Base-by-base conservation (phyloP, 371 early-diverging fungal genomes). In the Rozella allomycis region DNA sequence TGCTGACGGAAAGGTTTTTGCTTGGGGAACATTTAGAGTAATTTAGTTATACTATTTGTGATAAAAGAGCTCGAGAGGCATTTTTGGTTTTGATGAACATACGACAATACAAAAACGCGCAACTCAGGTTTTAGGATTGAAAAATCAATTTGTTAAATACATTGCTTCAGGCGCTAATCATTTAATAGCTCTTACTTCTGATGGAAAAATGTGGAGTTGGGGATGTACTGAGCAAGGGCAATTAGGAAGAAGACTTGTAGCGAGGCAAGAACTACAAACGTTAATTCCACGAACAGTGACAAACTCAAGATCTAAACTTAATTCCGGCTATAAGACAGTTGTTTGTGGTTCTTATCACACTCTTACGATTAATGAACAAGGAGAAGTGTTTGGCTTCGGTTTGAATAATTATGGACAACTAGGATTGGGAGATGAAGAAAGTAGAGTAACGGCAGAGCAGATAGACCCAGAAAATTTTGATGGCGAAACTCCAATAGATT, bases 211-310 rank as follows among this genome's bases (percentile, higher is more conserved):
- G 9, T 87, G 64, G 48, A 68, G 77, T 9, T 91, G 86, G 86
- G 98, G 97, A 20, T 72, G 74, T 45, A 83, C 82, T n/a, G 80
- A 87, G 43, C 84, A 79, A 45, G 72, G 64, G 42, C 91, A 91
- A 53, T 60, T 90, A n/a, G 93, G 91, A 28, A 43, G 56, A 31
- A 35, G 37, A 8, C 40, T 54, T 31, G 31, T 53, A 16, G 28
- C 32, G 12, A 39, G 67, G 2, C 40, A 42, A 16, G 45, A 44
- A 20, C 34, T 38, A 23, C 43, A 38, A 12, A 26, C 47, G 1
- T 46, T 69, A 8, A 42, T 45, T 16, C 70, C 67, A 9, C 38
- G 51, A 12, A 30, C 35, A 17, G 37, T 56, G 25, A 56, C 46
- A 16, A 60, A 50, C 37, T 21, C 9, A 7, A 40, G 33, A 26